A percentile compares a stretch with the other conserved stretches of the same genome.
Evolutionary conservation across 169 alveolate species (phyloP).

Genomic region (Perkinsus chesapeaki): DNA sequence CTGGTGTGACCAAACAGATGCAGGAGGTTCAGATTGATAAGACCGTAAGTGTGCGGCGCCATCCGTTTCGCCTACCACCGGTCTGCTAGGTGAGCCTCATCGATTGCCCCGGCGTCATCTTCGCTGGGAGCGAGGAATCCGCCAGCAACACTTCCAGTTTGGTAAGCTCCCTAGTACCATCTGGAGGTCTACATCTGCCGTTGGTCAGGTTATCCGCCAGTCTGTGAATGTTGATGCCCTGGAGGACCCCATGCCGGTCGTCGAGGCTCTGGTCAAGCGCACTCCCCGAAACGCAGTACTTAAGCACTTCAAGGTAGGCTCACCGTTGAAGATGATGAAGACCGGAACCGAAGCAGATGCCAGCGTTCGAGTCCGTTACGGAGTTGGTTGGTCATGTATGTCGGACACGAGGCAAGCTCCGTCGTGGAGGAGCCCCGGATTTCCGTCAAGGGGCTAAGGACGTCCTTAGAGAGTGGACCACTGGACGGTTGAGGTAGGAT

Average conservation of each 20-base stretch:
- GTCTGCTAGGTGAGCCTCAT: conserved; percentile 37
- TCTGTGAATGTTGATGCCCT: background rate
- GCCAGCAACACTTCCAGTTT: background rate
- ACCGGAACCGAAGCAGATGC: too few relatives aligned
- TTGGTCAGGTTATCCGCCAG: background rate
- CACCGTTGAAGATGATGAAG: too few relatives aligned
- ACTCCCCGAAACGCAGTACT: background rate
- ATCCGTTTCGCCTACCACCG: background rate
- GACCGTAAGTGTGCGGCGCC: conserved; percentile 29
- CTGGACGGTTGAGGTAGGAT: conserved; percentile 44
- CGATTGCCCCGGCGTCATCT: conserved; percentile 85
- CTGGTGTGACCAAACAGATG: conserved; percentile 76
- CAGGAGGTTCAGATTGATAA: conserved; percentile 77
- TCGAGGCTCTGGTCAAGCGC: background rate
- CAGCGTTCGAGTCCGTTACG: conserved; percentile 6
- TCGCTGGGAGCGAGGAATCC: conserved; percentile 40
- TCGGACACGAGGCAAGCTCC: conserved; percentile 40
- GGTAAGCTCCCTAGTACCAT: background rate
- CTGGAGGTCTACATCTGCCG: background rate
- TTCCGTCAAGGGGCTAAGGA: conserved; percentile 64
- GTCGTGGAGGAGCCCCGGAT: conserved; percentile 66
- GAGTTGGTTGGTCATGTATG: conserved; percentile 37
- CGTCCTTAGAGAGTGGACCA: conserved; percentile 61
- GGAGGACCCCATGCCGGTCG: conserved; percentile 1
- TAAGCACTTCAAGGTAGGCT: background rate